phyloP scores from a whole-genome alignment of 2,329 filamentous ascomycete genomes.

The Lasiodiplodia gonubiensis region DNA sequence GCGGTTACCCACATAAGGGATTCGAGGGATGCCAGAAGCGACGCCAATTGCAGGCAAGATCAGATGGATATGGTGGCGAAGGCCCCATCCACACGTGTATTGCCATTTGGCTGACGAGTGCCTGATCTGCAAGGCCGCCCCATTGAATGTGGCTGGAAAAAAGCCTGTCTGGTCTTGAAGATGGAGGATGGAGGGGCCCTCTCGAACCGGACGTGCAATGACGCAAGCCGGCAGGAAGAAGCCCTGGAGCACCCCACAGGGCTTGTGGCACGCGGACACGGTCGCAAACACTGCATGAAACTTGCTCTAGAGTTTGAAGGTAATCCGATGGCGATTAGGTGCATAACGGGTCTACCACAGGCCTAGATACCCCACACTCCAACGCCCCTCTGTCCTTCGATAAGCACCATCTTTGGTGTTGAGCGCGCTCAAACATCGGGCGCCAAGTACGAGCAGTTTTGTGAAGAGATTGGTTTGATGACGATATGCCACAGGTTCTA shows the following conservation, averaged over 20 bases:
- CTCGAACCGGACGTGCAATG: background rate
- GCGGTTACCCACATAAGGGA: background rate
- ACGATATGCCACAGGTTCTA: background rate
- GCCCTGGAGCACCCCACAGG: background rate
- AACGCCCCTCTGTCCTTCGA: background rate
- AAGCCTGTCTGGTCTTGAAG: background rate
- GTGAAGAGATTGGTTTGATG: background rate
- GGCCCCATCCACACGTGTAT: background rate
- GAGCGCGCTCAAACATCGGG: background rate
- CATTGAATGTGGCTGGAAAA: background rate
- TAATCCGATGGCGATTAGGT: conserved; percentile 3
- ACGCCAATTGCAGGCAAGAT: conserved; percentile 5
- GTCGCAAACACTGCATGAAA: conserved; percentile 4
- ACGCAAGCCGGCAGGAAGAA: conserved; percentile 4
- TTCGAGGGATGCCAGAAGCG: conserved; percentile 6
- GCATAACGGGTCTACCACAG: conserved; percentile 11
- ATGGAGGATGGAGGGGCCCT: conserved; percentile 1
- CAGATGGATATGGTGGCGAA: background rate
- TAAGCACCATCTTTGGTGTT: background rate
- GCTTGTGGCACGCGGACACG: background rate
- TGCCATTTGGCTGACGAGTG: conserved; percentile 1
- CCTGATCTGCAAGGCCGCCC: background rate
- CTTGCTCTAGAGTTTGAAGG: conserved; percentile 8
- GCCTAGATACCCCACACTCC: background rate
- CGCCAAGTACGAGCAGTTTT: background rate